Evolutionary conservation across 2,329 filamentous ascomycete species (phyloP).

Genomic region (Ophiocordyceps camponoti-saundersi): DNA sequence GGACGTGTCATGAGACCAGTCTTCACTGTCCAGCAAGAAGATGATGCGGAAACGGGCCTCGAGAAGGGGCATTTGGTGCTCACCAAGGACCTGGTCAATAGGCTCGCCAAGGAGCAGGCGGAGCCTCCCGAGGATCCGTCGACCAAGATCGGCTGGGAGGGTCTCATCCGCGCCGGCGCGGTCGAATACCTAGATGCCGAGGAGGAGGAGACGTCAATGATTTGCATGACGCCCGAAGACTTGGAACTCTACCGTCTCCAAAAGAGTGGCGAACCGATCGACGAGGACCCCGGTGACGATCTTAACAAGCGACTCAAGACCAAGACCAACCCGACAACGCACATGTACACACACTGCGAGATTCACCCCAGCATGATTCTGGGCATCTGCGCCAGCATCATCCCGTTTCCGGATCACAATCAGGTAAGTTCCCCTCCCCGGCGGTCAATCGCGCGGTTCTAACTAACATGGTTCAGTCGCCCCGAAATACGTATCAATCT

Average conservation of each 20-base stretch:
- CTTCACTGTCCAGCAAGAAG: slow-evolving; percentile 84
- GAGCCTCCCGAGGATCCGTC: slow-evolving; percentile 42
- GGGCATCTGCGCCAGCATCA: slow-evolving; percentile 96
- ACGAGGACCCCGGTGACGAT: slow-evolving; percentile 46
- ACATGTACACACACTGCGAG: slow-evolving; percentile 95
- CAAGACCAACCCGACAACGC: slow-evolving; percentile 68
- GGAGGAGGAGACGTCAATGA: slow-evolving; percentile 98
- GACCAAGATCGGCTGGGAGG: slow-evolving; percentile 71
- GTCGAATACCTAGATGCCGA: slow-evolving; percentile 96
- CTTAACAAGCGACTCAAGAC: slow-evolving; percentile 79
- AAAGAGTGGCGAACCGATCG: slow-evolving; percentile 45
- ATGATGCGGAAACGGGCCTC: slow-evolving; percentile 44
- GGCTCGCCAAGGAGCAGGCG: slow-evolving; percentile 57
- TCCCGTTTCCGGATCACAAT: slow-evolving; percentile 98
- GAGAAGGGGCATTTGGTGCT: slow-evolving; percentile 58
- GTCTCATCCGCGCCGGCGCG: slow-evolving; percentile 66
- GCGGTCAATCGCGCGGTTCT: neutral
- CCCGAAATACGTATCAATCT: slow-evolving; percentile 97
- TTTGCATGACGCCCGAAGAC: slow-evolving; percentile 96
- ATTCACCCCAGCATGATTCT: slow-evolving; percentile 99
- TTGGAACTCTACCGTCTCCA: slow-evolving; percentile 60
- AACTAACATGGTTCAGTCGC: slow-evolving; percentile 41
- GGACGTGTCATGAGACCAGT: slow-evolving; percentile 87
- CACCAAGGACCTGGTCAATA: slow-evolving; percentile 64
- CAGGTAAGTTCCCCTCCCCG: slow-evolving; percentile 33